Evolutionary conservation across 805 yeast genomes (phyloP), one percentile per base, ranked within the genome.

Genomic region (Spathaspora boniae): DNA sequence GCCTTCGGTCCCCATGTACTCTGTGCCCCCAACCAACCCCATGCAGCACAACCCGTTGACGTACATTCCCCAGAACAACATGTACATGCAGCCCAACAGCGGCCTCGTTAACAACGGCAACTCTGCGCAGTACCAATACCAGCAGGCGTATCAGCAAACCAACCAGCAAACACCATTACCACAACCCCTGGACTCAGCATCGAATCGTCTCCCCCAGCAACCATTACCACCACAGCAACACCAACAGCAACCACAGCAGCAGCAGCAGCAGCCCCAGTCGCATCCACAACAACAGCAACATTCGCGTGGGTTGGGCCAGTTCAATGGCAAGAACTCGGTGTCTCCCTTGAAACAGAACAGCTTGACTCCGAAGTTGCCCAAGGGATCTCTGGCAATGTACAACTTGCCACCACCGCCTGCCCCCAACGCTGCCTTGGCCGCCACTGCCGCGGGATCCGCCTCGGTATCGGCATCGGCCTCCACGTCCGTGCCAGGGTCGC

Each of bases 1-100:
- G 16, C 29, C 20, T 28, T 22, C 39, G 7, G 33, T 43, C 12
- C 54, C 53, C 6, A n/a, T n/a, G n/a, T n/a, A n/a, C n/a, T n/a
- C n/a, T n/a, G n/a, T n/a, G n/a, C n/a, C n/a, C n/a, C n/a, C n/a
- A n/a, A 34, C 42, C 12, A 43, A 45, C 17, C 47, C 46, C 12
- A 43, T 43, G 36, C 57, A 51, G 30, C 32, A 46, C 14, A 56
- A 51, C 38, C 54, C 54, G 3, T 42, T 54, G 30, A 29, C 50
- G 3, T 57, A 47, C 38, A 42, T 50, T 28, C 28, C 45, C 12
- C 38, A 34, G 26, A 22, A 22, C 12, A 28, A 28, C 9, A 20
- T 34, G 22, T 34, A 34, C 20, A 33, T 27, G 12, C 29, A 29
- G 25, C 31, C 23, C 9, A 33, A 33, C 26, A 11, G 18, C 15